These are phyloP conservation scores for Solanum etuberosum DNA, from an alignment of 257 asterid species.

Conservation along the genomic window DNA sequence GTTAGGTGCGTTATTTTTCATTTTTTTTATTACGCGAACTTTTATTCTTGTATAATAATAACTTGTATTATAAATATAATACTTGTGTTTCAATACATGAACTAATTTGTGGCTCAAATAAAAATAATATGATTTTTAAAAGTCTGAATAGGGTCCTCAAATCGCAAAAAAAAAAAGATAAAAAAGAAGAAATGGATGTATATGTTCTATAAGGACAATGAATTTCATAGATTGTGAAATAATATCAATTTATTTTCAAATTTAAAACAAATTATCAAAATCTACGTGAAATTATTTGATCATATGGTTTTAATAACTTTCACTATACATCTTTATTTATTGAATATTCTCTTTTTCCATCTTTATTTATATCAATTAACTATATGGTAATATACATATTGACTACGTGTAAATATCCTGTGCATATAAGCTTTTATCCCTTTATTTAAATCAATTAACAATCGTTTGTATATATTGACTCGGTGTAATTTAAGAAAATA, in stretches of 20 bases:
- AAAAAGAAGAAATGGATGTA: too few species aligned
- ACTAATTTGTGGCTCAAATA: background rate
- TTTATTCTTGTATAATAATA: background rate
- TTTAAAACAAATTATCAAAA: background rate
- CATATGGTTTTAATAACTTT: background rate
- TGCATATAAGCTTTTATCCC: background rate
- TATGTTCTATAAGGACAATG: background rate
- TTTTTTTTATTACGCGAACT: background rate
- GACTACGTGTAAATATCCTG: background rate
- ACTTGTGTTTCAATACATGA: too few species aligned
- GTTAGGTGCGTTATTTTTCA: too few species aligned
- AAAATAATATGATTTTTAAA: background rate
- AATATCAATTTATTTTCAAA: too few species aligned
- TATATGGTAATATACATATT: background rate
- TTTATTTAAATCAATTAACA: too few species aligned
- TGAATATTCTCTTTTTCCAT: too few species aligned
- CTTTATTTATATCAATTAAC: too few species aligned
- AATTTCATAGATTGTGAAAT: background rate
- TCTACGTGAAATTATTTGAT: background rate
- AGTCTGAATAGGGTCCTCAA: background rate
- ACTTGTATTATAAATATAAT: too few species aligned
- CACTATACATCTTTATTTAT: background rate
- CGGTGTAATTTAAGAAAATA: too few species aligned
- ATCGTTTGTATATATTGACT: too few species aligned
- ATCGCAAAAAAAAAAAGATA: too few species aligned